Evolutionary conservation across 78 protist species (phyloP), one percentile per base, ranked within the genome.

Genomic region (Monocercomonoides exilis): DNA sequence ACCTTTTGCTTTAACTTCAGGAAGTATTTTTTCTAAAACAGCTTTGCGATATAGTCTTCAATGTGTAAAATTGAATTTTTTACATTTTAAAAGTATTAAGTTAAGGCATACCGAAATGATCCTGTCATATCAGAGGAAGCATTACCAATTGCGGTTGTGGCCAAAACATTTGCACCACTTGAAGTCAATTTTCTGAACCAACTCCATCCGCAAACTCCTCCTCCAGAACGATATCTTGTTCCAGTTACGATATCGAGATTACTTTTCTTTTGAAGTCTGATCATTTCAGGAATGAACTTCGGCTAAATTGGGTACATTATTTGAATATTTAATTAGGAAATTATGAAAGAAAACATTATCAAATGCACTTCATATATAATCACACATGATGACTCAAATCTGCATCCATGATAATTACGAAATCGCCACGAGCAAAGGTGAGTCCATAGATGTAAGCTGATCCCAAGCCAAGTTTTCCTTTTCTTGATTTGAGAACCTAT

Each of bases 201-300:
- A 84, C 89, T 86, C 98, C 98, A 96, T 11, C 98, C 98, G 46
- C 89, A 91, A 3, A 94, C 96, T 54, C 96, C 95, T 36, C 96
- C 95, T 38, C 91, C 92, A 29, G n/a, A 11, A n/a, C 35, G 77
- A 84, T 96, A 96, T 35, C 98, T 85, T 1, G 98, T 96, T 38
- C 98, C 98, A 21, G 96, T 89, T 33, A 96, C 95, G 45, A 96
- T 87, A 35, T 96, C 98, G 42, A 33, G 89, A 82, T 93, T 84
- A 2, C 36, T 42, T 44, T 88, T 91, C 32, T 79, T 46, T 89
- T 95, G 97, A 86, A 64, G 84, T 32, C 89, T 43, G 36, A 95
- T 93, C 46, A 95, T 89, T 79, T 93, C 92, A 43, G 97, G 96
- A 63, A 95, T 94, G 90, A 88, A 89, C 87, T 95, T 94, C 64